These are phyloP conservation scores for Lentinula sp. DNA, from an alignment of 768 basidiomycete species.

Conservation along the genomic window DNA sequence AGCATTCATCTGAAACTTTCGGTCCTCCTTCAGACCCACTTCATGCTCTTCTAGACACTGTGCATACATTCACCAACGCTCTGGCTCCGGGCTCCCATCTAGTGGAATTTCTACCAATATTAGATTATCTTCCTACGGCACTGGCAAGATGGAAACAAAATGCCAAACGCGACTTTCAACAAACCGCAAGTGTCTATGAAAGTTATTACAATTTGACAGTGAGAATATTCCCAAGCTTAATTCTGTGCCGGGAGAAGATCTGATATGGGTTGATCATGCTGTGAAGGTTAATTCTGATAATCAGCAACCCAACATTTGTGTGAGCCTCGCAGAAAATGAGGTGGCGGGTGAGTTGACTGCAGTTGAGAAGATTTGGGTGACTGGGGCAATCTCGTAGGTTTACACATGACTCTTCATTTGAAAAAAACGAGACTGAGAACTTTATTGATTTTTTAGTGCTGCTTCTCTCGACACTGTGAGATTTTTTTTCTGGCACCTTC, in stretches of 20 bases:
- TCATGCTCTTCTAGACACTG: background rate
- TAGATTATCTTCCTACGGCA: background rate
- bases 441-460: background rate
- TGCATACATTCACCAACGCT: background rate
- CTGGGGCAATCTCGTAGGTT: background rate
- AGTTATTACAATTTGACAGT: background rate
- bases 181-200: background rate
- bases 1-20: background rate
- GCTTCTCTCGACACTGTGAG: too few relatives aligned
- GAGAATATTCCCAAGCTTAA: too few relatives aligned
- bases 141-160: background rate
- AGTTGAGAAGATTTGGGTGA: background rate
- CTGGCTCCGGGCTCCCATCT: background rate
- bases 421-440: too few relatives aligned
- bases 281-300: background rate
- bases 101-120: background rate
- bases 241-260: too few relatives aligned
- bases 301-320: background rate
- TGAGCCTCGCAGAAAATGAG: background rate
- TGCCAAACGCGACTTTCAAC: background rate
- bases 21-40: background rate
- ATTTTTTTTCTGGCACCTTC: too few relatives aligned
- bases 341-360: background rate
- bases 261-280: too few relatives aligned
- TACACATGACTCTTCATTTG: background rate